Evolutionary conservation across 1,139 yeast species (phyloP), one percentile per base, ranked within the genome.

Genomic region (Blastobotrys indianensis): DNA sequence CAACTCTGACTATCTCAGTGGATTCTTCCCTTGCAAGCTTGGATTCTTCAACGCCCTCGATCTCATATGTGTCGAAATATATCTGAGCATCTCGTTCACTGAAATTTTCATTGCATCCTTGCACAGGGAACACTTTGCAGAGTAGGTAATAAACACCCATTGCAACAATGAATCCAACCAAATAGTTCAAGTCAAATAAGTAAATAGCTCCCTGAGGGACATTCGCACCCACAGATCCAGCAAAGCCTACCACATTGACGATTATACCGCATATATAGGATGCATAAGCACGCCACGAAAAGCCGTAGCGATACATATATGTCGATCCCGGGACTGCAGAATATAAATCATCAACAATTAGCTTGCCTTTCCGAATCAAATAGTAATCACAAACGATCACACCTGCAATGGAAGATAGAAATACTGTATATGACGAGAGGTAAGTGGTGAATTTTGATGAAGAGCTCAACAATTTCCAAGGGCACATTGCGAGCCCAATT

Each of bases 171-270:
- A 82, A 85, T 1, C 96, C 96, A 52, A 81, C 74, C 59, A 85
- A 79, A 68, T 82, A 87, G 63, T 81, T 82, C 55, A 87, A 66
- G 51, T 81, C 70, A 69, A 85, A 87, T 37, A 87, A 75, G 50
- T 78, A 70, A 39, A 79, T 75, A 2, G 95, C 95, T 28, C 94
- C 95, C 47, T 74, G 70, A 8, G 94, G 94, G n/a, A 87, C 90
- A 9, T 58, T 58, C 35, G 75, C 75, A 25, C 82, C 86, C 13
- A 81, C 79, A 4, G 82, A 88, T 51, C 95, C 95, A 25, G 85
- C 94, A 58, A 87, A 87, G 2, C 96, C 96, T 33, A 84, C 87
- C 57, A 87, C 80, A 61, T 86, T 87, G 43, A 94, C 94, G 43
- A 82, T 70, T 47, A 86, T 79, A 51, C 67, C 68, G 13, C 58